These are phyloP conservation scores for Wakefieldia striispora DNA, from an alignment of 768 basidiomycete species.

Conservation along the genomic window DNA sequence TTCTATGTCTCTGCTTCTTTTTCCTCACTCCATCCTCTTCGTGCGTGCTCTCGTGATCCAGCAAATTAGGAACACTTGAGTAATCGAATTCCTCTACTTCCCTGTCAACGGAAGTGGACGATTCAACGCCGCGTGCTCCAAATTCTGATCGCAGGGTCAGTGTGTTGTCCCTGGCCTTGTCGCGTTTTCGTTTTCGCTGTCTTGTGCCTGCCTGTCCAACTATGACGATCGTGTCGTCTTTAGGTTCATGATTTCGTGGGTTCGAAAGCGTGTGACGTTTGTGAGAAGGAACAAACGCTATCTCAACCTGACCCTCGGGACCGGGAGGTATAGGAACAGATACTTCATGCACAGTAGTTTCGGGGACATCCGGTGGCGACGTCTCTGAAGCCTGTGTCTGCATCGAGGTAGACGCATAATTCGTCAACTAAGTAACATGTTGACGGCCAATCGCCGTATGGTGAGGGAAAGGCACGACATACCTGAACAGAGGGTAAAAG, in stretches of 20 bases:
- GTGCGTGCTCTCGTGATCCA: slow-evolving; percentile 54
- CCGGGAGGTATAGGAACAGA: slow-evolving; percentile 24
- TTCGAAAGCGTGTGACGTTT: slow-evolving; percentile 41
- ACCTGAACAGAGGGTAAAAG: slow-evolving; percentile 11
- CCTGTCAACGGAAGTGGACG: slow-evolving; percentile 10
- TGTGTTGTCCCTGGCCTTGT: slow-evolving; percentile 12
- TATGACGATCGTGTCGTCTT: slow-evolving; percentile 67
- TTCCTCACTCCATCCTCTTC: slow-evolving; percentile 35
- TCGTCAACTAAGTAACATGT: slow-evolving; percentile 3
- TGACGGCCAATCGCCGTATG: background rate
- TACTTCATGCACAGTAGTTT: background rate
- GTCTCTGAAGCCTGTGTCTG: slow-evolving; percentile 7
- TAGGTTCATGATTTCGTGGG: slow-evolving; percentile 16
- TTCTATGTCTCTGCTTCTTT: slow-evolving; percentile 53
- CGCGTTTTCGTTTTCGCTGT: slow-evolving; percentile 56
- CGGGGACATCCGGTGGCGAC: background rate
- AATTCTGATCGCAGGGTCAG: background rate
- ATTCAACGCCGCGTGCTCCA: slow-evolving; percentile 4
- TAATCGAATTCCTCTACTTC: slow-evolving; percentile 64
- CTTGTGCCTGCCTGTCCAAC: slow-evolving; percentile 65
- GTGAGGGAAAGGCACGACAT: slow-evolving; percentile 5
- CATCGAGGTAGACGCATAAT: slow-evolving; percentile 1
- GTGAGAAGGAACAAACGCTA: slow-evolving; percentile 73
- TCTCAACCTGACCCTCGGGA: slow-evolving; percentile 56
- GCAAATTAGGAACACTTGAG: slow-evolving; percentile 61